phyloP scores from a whole-genome alignment of 257 asterid species.

The Gardenia jasminoides region DNA sequence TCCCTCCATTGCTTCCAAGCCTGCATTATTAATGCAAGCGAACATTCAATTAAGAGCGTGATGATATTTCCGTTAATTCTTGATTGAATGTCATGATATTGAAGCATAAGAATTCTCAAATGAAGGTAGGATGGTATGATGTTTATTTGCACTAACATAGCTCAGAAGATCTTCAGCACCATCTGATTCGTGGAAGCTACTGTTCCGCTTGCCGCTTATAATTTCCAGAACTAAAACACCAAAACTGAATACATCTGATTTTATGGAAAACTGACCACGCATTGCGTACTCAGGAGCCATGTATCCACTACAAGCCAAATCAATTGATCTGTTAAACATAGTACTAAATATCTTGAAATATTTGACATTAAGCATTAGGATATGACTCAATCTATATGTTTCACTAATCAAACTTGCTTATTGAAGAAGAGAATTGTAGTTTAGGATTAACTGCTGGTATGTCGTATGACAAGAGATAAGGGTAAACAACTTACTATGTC shows the following conservation, averaged over 20 bases:
- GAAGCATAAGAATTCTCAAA: too few relatives aligned
- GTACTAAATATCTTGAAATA: too few relatives aligned
- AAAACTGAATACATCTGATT: slow-evolving; percentile 30
- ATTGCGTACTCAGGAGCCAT: slow-evolving; percentile 31
- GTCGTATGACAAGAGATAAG: not conserved
- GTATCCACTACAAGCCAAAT: slow-evolving; percentile 25
- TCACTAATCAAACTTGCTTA: too few relatives aligned
- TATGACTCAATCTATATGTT: too few relatives aligned
- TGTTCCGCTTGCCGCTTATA: slow-evolving; percentile 23
- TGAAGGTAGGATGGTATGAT: not conserved
- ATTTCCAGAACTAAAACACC: slow-evolving; percentile 30
- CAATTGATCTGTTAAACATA: too few relatives aligned
- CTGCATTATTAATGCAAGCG: not conserved
- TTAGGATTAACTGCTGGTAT: not conserved
- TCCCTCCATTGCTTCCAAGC: slow-evolving; percentile 16
- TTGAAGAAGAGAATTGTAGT: too few relatives aligned
- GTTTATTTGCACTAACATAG: slow-evolving; percentile 21
- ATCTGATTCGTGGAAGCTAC: slow-evolving; percentile 4
- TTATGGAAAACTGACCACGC: slow-evolving; percentile 17
- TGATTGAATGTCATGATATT: too few relatives aligned
- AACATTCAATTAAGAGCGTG: too few relatives aligned
- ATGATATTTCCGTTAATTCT: too few relatives aligned
- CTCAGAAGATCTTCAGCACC: slow-evolving; percentile 16
- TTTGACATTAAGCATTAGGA: too few relatives aligned
- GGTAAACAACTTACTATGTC: slow-evolving; percentile 24